Evolutionary conservation across 2,329 filamentous ascomycete species (phyloP), one percentile per base, ranked within the genome.

Genomic region (Colletotrichum graminicola): DNA sequence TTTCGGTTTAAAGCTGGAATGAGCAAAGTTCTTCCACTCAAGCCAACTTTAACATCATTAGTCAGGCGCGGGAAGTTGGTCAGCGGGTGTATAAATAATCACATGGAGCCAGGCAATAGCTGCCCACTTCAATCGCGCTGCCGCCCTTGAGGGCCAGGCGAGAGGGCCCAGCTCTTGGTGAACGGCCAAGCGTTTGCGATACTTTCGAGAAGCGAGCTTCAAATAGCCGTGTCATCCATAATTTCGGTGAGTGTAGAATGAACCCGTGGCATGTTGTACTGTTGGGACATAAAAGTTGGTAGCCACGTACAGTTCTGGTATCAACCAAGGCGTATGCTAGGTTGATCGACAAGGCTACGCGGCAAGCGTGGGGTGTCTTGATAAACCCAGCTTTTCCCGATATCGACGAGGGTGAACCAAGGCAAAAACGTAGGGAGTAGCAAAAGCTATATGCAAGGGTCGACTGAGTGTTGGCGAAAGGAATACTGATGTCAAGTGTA

Each of bases 71-170:
- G 23, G 5, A 21, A 18, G n/a, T 49, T 32, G 8, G 26, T 4
- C 36, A 56, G 14, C 18, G 18, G 12, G 21, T 29, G 12, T 10
- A 5, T 8, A 4, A 39, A 45, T 26, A 29, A 60, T 18, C 14
- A 34, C 0, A 29, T 6, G 2, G 3, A 59, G 2, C 55, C n/a
- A 8, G 36, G 39, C 1, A 55, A 39, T 2, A 65, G 49, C n/a
- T 65, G 34, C 1, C 61, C 54, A n/a, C n/a, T 47, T 45, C 65
- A 69, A 21, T 41, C 2, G 29, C 45, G 61, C 23, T 11, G 54
- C 14, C 11, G 43, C 43, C 21, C 49, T 23, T n/a, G 66, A 41
- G 5, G 36, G 29, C 69, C 69, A 68, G 5, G 65, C 65, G 5
- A 72, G 49, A 16, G 60, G 60, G 10, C 47, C 18, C 26, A 41